Base-by-base conservation (phyloP, 176 grass and related monocot genomes). In the Triticum turgidum region DNA sequence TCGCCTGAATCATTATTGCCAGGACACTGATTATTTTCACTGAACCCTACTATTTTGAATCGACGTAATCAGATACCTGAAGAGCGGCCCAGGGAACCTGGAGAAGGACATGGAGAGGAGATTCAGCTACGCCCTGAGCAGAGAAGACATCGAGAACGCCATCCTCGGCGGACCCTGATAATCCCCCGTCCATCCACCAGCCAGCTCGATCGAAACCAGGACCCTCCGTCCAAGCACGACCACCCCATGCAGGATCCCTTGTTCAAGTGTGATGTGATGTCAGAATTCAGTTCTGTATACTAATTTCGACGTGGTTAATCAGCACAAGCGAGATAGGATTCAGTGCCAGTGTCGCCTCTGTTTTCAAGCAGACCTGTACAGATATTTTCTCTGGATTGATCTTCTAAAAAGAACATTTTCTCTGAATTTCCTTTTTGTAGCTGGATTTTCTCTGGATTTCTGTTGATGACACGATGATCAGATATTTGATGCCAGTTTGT, bases 31-130 rank as follows among this genome's bases (percentile, higher is more conserved):
- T 17, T 54, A 7, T 54, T 17, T 2, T 54, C 51, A 54, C 51
- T 45, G 37, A 54, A 84, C n/a, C 6, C 37, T 62, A 0, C 2
- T 44, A 45, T 51, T 2, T 14, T 18, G 14, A 54, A 17, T 20
- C 27, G 15, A 11, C 15, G 8, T 3, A 78, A 79, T 4, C 61
- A 97, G 97, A 91, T 96, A 98, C 82, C 38, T 98, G 82, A 98
- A 98, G 61, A 94, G 79, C 32, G 92, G 97, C 11, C 92, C 94
- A 21, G 94, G 90, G 71, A 92, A 91, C 88, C 94, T 96, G 65
- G 97, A 98, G 29, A 98, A 98, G 80, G 97, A 96, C 69, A 47
- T 92, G 29, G 97, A 98, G 76, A 98, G 97, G 64, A 91, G 94
- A 32, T 98, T 98, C 79, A 98, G 90, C 85, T 98, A 96, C 80